Evolutionary conservation across 2,329 filamentous ascomycete species (phyloP).

Genomic region (Paramyrothecium sp.): DNA sequence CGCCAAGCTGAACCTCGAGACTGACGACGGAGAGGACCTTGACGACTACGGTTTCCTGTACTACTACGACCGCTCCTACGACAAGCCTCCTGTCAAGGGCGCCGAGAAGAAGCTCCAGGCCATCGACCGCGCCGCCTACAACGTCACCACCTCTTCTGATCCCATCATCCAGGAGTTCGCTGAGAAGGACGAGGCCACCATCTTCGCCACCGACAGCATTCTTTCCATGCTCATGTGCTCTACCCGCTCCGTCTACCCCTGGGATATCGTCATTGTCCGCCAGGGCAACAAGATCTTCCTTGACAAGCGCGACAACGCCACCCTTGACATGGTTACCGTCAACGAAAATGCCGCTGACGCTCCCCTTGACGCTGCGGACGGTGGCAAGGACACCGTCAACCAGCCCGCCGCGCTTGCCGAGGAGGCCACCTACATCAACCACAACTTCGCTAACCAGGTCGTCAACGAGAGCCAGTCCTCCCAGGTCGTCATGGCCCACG

Average conservation of each 20-base stretch:
- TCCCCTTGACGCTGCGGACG: conserved; percentile 85
- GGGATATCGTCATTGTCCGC: conserved; percentile 93
- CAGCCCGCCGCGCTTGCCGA: conserved; percentile 89
- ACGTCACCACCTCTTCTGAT: conserved; percentile 94
- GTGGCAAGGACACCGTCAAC: conserved; percentile 93
- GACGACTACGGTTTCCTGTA: conserved; percentile 97
- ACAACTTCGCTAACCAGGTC: conserved; percentile 97
- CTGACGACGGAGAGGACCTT: conserved; percentile 91
- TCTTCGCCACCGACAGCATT: conserved; percentile 96
- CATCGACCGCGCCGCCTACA: conserved; percentile 94
- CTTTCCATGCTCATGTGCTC: conserved; percentile 99
- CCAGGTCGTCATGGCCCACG: conserved; percentile 81
- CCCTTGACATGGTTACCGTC: conserved; percentile 95
- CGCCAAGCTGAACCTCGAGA: conserved; percentile 91
- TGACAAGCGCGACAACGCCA: conserved; percentile 95
- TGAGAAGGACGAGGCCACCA: conserved; percentile 92
- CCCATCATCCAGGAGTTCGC: conserved; percentile 96
- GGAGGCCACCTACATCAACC: conserved; percentile 99
- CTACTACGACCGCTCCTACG: conserved; percentile 95
- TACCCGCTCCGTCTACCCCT: conserved; percentile 93
- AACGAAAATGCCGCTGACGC: conserved; percentile 98
- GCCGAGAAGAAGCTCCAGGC: conserved; percentile 84
- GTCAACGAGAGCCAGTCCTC: conserved; percentile 76
- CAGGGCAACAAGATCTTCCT: conserved; percentile 97
- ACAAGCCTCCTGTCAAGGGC: conserved; percentile 89